Evolutionary conservation across 75 land plant species (phyloP).

Genomic region (Larix kaempferi): DNA sequence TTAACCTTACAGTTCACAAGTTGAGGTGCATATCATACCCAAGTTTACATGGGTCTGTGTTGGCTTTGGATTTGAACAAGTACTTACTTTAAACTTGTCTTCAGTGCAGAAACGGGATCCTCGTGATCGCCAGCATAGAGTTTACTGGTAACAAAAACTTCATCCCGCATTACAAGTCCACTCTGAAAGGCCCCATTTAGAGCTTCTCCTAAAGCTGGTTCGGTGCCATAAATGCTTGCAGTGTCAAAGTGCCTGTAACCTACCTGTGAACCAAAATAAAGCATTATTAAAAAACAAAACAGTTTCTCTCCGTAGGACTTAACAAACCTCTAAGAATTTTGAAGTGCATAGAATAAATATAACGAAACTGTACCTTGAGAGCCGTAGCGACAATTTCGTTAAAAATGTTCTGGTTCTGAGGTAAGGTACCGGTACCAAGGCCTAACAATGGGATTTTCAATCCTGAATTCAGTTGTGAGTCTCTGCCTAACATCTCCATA

Average conservation of each 20-base stretch:
- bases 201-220: slow-evolving; percentile 42
- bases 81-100: slow-evolving; percentile 15
- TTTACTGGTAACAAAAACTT: slow-evolving; percentile 48
- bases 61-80: no score
- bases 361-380: neutral
- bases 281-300: neutral
- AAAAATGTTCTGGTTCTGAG: neutral
- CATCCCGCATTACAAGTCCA: slow-evolving; percentile 36
- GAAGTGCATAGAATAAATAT: neutral
- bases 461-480: neutral
- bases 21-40: neutral
- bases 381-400: neutral
- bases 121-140: slow-evolving; percentile 18
- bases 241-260: slow-evolving; percentile 66
- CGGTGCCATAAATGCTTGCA: slow-evolving; percentile 35
- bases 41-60: neutral
- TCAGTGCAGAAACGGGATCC: slow-evolving; percentile 39
- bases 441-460: slow-evolving; percentile 2
- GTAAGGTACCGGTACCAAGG: neutral
- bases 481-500: no score
- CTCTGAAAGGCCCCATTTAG: slow-evolving; percentile 23
- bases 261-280: slow-evolving; percentile 16
- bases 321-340: neutral
- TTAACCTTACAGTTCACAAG: neutral
- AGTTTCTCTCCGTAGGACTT: neutral